Evolutionary conservation across 192 early-diverging fungal species (phyloP), one percentile per base, ranked within the genome.

Genomic region (Kickxella alabastrina): DNA sequence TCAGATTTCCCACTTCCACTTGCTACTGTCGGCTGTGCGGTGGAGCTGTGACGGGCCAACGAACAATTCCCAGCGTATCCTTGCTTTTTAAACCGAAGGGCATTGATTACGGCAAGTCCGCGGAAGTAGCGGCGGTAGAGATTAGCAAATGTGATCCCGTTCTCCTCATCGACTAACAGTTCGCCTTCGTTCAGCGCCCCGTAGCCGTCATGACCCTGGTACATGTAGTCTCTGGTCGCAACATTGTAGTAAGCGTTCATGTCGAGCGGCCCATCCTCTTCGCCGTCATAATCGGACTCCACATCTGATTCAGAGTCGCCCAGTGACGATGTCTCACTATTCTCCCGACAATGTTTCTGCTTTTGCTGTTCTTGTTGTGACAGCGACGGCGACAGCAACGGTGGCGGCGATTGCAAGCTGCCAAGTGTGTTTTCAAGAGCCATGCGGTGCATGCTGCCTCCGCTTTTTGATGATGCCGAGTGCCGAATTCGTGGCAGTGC

Each of bases 171-270:
- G 2, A 87, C 62, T 2, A 87, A 10, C 22, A 62, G 45, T 41
- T 82, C 54, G 26, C 78, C 67, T 7, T 60, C 58, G 12, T 51
- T 67, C 18, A 87, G 51, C 9, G 66, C 54, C 1, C 48, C 60
- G 49, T 75, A 87, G 1, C 85, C 85, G 46, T 87, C 85, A 49
- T 80, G 77, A 1, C 85, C 85, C 3, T 52, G 49, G 49, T 81
- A 82, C 76, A 87, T 65, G 60, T 87, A 86, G 43, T 70, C 49
- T 13, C 85, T 68, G 9, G 83, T 83, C n/a, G 68, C 79, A 10
- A 84, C 73, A 0, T 62, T 48, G 19, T 86, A 86, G 19, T 47
- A 38, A 1, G 62, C 49, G 8, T 80, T 37, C 50, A 78, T 57
- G 32, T 84, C 80, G 2, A 86, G 54, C 28, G 65, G 60, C 17